Base-by-base conservation (phyloP, 169 alveolate genomes). In the Cryptosporidium felis region DNA sequence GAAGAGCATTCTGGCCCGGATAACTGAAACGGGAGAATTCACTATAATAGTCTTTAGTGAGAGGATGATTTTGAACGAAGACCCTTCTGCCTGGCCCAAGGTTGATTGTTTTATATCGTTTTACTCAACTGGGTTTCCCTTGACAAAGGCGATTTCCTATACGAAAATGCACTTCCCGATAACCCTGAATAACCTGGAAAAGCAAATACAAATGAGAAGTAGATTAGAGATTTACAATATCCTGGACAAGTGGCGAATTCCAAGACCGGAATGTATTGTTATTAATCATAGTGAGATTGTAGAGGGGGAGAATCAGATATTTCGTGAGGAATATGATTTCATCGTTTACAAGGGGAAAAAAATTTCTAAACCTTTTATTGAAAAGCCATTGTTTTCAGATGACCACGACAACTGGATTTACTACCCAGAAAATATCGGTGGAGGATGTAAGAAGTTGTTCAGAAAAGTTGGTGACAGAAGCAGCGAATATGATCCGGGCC, bases 361-460 rank as follows among this genome's bases (percentile, higher is more conserved):
- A 89, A 82, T 97, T 59, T 91, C 91, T 60, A 98, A 98, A 82
- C 99, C 99, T 0, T 98, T 96, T 89, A 96, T 98, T 0, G 99
- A 97, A 88, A 98, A 97, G 63, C 98, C 99, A 3, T 88, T 95
- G 62, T 96, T 96, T 90, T 98, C 99, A 2, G 99, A 98, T 88
- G 97, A 97, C 90, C 99, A 98, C 89, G 96, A 96, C 89, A 95
- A 96, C 67, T 97, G 98, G 95, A 95, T 98, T 41, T 97, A 97
- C 90, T 97, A 97, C 82, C 95, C 97, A 9, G 90, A 93, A 34
- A 94, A 93, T 59, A 94, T 97, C 21, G 99, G 99, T 21, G 98
- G 98, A 4, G 99, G 98, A 2, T 91, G 93, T 44, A 89, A 94
- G 79, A 94, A 94, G 80, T 88, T 95, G 51, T 94, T 91, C 80